These are phyloP conservation scores for Penicillium chermesinum DNA, from an alignment of 495 filamentous ascomycete species.

Conservation along the genomic window DNA sequence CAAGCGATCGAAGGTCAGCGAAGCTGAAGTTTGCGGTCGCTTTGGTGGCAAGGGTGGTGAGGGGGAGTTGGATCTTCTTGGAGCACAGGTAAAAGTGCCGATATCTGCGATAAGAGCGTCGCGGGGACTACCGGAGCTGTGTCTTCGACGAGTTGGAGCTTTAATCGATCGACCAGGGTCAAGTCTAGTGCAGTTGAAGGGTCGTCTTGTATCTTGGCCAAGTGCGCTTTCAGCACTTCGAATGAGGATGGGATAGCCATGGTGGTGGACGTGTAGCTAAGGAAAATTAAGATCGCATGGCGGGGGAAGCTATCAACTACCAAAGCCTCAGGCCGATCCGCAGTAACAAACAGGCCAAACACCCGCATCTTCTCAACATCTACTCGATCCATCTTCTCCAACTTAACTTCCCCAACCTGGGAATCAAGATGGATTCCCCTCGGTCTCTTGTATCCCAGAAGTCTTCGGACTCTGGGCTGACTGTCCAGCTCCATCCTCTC, in stretches of 20 bases:
- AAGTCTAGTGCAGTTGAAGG: slow-evolving; percentile 34
- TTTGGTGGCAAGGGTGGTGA: slow-evolving; percentile 40
- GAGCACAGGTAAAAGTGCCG: slow-evolving; percentile 41
- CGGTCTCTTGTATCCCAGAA: slow-evolving; percentile 57
- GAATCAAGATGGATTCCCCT: slow-evolving; percentile 24
- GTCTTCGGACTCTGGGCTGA: slow-evolving; percentile 71
- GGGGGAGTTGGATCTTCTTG: slow-evolving; percentile 49
- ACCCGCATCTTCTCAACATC: slow-evolving; percentile 1
- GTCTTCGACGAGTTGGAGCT: slow-evolving; percentile 36
- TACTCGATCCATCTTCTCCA: slow-evolving; percentile 6
- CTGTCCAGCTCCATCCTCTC: slow-evolving; percentile 85
- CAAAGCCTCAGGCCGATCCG: slow-evolving; percentile 8
- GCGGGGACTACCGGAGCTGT: slow-evolving; percentile 34
- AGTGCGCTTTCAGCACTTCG: slow-evolving; percentile 32
- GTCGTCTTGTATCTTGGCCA: slow-evolving; percentile 32
- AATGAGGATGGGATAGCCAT: slow-evolving; percentile 41
- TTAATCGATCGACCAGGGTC: slow-evolving; percentile 36
- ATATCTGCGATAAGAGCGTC: slow-evolving; percentile 41
- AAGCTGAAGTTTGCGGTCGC: slow-evolving; percentile 39
- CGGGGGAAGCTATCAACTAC: slow-evolving; percentile 11
- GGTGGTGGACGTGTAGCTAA: slow-evolving; percentile 1
- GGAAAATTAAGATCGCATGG: background rate
- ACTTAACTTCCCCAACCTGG: background rate
- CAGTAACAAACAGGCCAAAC: slow-evolving; percentile 6
- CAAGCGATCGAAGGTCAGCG: slow-evolving; percentile 37